phyloP scores from a whole-genome alignment of 306 rosid species.

The Senna siamea region DNA sequence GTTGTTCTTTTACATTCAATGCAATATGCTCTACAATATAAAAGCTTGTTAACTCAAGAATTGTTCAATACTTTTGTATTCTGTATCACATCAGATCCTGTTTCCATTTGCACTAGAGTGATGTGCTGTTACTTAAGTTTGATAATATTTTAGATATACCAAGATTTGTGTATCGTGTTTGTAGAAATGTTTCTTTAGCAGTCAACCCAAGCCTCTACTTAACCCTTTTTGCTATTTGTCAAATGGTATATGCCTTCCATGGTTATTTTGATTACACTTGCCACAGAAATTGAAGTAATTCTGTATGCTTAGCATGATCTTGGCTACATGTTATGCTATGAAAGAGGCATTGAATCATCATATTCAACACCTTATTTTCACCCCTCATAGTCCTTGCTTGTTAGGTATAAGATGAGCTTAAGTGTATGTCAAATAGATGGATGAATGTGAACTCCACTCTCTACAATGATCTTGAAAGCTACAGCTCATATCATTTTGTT shows the following conservation, averaged over 20 bases:
- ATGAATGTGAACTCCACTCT: not conserved
- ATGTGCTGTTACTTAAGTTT: too few species aligned
- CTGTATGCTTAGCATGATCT: slow-evolving; percentile 3
- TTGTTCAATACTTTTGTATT: too few species aligned
- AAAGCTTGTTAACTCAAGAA: slow-evolving; percentile 8
- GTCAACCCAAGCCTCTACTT: not conserved
- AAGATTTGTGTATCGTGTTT: not conserved
- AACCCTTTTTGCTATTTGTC: not conserved
- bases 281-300: slow-evolving; percentile 1
- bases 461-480: not conserved
- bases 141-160: not conserved
- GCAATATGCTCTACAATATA: not conserved
- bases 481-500: not conserved
- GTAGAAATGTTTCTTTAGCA: not conserved
- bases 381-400: not conserved
- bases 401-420: not conserved
- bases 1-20: slow-evolving; percentile 8
- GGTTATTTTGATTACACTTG: not conserved
- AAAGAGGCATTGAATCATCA: not conserved
- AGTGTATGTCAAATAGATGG: not conserved
- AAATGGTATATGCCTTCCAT: not conserved
- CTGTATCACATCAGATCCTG: too few species aligned
- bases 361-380: slow-evolving; percentile 6
- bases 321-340: slow-evolving; percentile 5
- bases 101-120: too few species aligned